Base-by-base conservation (phyloP, 1,139 yeast genomes). In the Zygoascus meyerae region DNA sequence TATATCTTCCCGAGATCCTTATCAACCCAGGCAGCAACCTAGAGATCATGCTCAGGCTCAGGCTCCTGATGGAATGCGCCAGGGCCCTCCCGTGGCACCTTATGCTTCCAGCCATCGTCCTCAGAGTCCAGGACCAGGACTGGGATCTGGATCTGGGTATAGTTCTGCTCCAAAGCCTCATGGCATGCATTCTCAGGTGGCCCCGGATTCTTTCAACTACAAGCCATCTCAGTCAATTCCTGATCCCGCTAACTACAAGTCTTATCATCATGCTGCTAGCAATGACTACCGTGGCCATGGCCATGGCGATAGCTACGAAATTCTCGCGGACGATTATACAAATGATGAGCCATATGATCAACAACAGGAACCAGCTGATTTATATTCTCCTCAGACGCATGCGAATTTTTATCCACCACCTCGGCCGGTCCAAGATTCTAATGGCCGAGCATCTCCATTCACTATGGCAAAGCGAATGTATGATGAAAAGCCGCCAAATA, bases 51-150 rank as follows among this genome's bases (percentile, higher is more conserved):
- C 26, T 21, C 26, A 21, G 7, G 26, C 26, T 21, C 26, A 21
- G 7, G 26, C 7, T 21, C 7, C 26, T 21, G 26, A 21, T 21
- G 30, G 12, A 14, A 26, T 18, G 39, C 18, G 18, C 10, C 39
- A 52, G 3, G 49, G 54, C n/a, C 49, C 52, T 8, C 45, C 54
- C 11, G 47, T 46, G 10, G 42, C 47, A 3, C 47, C 45, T 12
- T 42, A 38, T 32, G 44, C 47, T 7, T 29, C 39, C 18, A 35
- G 29, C 6, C 39, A 35, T n/a, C 29, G 39, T 5, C 39, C 39
- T 12, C 29, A 35, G 2, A 35, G 39, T 18, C 39, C 39, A 1
- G 26, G 26, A 21, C 26, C 26, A 21, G 26, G 26, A 7, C 39
- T 29, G 2, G 26, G 26, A 21, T 7, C 26, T 5, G 26, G 26